These are phyloP conservation scores for Citrus trifoliata DNA, from an alignment of 345 rosid species.

Conservation along the genomic window DNA sequence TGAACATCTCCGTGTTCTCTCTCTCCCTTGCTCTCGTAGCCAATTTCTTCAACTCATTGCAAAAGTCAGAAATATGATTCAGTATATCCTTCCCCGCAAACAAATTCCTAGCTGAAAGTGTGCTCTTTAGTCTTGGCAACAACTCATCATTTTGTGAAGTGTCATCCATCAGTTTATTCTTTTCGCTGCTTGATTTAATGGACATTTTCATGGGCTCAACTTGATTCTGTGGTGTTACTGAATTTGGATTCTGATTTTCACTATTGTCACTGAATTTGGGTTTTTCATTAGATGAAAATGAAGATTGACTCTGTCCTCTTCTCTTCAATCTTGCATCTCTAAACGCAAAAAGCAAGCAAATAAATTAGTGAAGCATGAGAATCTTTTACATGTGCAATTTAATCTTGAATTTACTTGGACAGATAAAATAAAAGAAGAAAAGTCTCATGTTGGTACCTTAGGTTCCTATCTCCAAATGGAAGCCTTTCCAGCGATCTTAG, in stretches of 20 bases:
- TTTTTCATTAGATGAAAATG: slow-evolving; percentile 24
- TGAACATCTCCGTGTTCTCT: slow-evolving; percentile 38
- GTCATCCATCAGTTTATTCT: slow-evolving; percentile 37
- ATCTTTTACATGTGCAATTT: neutral
- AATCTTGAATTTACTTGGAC: slow-evolving; percentile 7
- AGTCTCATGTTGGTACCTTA: slow-evolving; percentile 32
- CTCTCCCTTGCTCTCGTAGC: slow-evolving; percentile 65
- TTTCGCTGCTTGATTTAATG: slow-evolving; percentile 55
- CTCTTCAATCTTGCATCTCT: slow-evolving; percentile 56
- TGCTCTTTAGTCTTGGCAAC: slow-evolving; percentile 54
- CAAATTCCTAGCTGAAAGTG: slow-evolving; percentile 75
- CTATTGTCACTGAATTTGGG: slow-evolving; percentile 33
- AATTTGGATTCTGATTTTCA: slow-evolving; percentile 73
- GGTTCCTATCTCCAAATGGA: slow-evolving; percentile 37
- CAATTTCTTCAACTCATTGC: slow-evolving; percentile 76
- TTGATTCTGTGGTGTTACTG: slow-evolving; percentile 44
- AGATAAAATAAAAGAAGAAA: neutral
- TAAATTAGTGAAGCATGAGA: neutral
- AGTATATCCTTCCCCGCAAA: slow-evolving; percentile 79
- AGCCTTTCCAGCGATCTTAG: slow-evolving; percentile 29
- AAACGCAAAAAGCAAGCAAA: neutral
- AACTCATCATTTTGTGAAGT: slow-evolving; percentile 28
- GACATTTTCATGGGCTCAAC: slow-evolving; percentile 45
- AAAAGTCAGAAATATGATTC: slow-evolving; percentile 74
- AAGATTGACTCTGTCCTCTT: slow-evolving; percentile 46